Percentiles rank a stretch among this genome's conserved stretches.
These are phyloP conservation scores for Chlamydomonas sphaeroides DNA, from an alignment of 139 green algal genomes.

Conservation along the genomic window DNA sequence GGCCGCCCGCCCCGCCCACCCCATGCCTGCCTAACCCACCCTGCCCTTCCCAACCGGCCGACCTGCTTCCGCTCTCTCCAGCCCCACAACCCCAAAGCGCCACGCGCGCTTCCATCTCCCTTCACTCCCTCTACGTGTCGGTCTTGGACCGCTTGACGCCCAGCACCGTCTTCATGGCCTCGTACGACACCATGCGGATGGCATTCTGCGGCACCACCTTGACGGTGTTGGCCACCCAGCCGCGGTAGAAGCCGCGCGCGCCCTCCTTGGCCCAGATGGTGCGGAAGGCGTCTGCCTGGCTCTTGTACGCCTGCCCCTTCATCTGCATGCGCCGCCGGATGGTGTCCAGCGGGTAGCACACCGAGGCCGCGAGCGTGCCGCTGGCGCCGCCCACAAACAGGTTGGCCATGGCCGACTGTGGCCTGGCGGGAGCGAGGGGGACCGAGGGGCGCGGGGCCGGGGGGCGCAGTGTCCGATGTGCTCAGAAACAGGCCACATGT, in stretches of 20 bases:
- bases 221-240: constrained; percentile 90
- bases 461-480: too few species aligned
- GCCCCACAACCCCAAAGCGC: too few species aligned
- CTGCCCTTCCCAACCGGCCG: too few species aligned
- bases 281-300: constrained; percentile 62
- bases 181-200: constrained; percentile 90
- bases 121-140: constrained; percentile 75
- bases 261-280: constrained; percentile 80
- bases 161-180: constrained; percentile 80
- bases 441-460: too few species aligned
- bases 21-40: too few species aligned
- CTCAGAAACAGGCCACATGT: too few species aligned
- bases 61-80: too few species aligned
- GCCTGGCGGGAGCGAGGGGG: constrained; percentile 36
- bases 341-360: constrained; percentile 94
- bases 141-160: constrained; percentile 84
- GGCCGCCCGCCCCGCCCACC: too few species aligned
- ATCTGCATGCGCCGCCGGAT: constrained; percentile 92
- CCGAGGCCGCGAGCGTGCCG: constrained; percentile 79
- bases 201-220: constrained; percentile 93
- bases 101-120: too few species aligned
- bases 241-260: constrained; percentile 86
- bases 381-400: constrained; percentile 77
- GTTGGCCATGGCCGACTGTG: constrained; percentile 75
- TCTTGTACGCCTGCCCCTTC: constrained; percentile 64